A percentile compares a stretch with the other conserved stretches of the same genome.
Evolutionary conservation across 2,329 filamentous ascomycete genomes (phyloP).

Genomic region (Trichothecium sympodiale): DNA sequence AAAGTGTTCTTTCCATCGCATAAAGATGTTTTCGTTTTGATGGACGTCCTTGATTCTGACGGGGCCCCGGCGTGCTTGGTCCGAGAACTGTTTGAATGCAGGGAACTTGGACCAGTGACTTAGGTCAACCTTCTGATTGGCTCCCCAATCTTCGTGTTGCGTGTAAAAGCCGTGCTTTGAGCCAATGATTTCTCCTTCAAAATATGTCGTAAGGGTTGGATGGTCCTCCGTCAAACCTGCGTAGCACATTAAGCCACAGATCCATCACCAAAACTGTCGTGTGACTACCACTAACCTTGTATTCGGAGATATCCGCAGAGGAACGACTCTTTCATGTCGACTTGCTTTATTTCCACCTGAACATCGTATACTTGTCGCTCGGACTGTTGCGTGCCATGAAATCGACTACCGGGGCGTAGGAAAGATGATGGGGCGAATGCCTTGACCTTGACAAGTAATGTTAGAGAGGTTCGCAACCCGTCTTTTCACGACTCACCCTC

Average conservation of each 20-base stretch:
- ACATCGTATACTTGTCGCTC: slow-evolving; percentile 91
- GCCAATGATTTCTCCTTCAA: slow-evolving; percentile 96
- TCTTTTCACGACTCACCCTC: slow-evolving; percentile 32
- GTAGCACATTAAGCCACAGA: slow-evolving; percentile 1
- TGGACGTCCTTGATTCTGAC: slow-evolving; percentile 55
- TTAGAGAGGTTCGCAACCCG: slow-evolving; percentile 4
- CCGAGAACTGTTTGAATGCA: slow-evolving; percentile 67
- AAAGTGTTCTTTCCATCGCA: slow-evolving; percentile 99
- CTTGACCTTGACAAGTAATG: slow-evolving; percentile 42
- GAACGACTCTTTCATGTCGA: slow-evolving; percentile 88
- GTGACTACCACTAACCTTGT: slow-evolving; percentile 50
- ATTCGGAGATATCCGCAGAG: slow-evolving; percentile 92
- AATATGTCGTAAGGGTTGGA: slow-evolving; percentile 94
- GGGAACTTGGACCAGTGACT: slow-evolving; percentile 88
- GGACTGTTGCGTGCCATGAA: slow-evolving; percentile 83
- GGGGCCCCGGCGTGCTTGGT: slow-evolving; percentile 44
- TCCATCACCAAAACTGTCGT: neutral
- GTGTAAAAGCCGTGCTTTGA: slow-evolving; percentile 91
- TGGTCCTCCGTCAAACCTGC: slow-evolving; percentile 88
- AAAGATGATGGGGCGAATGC: slow-evolving; percentile 78
- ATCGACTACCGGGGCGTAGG: slow-evolving; percentile 77
- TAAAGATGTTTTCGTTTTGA: slow-evolving; percentile 84
- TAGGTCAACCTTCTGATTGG: slow-evolving; percentile 80
- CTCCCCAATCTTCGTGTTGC: slow-evolving; percentile 81
- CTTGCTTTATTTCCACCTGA: slow-evolving; percentile 92